Base-by-base conservation (phyloP, 768 basidiomycete species). In the Artomyces pyxidatus region DNA sequence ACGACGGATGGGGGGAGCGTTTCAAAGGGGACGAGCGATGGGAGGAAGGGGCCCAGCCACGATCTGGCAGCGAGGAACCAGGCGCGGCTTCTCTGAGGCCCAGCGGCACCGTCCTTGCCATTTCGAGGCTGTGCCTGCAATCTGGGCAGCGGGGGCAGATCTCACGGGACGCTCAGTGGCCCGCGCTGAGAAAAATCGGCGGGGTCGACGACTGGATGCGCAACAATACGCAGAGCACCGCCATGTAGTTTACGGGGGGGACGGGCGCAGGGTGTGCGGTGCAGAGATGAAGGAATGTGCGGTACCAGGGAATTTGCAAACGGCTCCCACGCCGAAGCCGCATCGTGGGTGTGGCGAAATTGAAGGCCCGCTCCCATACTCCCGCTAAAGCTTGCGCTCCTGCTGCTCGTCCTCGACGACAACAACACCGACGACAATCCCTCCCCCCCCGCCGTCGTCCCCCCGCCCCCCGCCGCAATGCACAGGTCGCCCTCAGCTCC, bases 311-410 rank as follows among this genome's bases (percentile, higher is more conserved):
- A 55, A 55, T 44, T 48, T 48, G 52, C 52, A 43, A 52, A 26
- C 39, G 17, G 22, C n/a, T 55, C 54, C 47, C 54, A 55, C 54
- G 54, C n/a, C 12, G 51, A 48, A 52, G 52, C 54, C 40, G 39
- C 53, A 55, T 50, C 48, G 52, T 54, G 55, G 49, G 55, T 56
- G 54, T 55, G 55, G 55, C 55, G 53, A 50, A 54, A 45, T 56
- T 56, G 45, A 56, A 56, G 49, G 55, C 55, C 55, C 55, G 55
- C 55, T 48, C 38, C 51, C 49, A 48, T 56, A 42, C 53, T 47
- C 43, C 50, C 49, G 47, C 55, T 47, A 43, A 48, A 47, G 51
- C 45, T 40, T 48, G 16, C n/a, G n/a, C 42, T 38, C 45, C 54
- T 50, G 45, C 48, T 48, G 42, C 53, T 43, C 51, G 45, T 46